A percentile compares a stretch with the other conserved stretches of the same genome.
Evolutionary conservation across 441 rosid genomes (phyloP).

Genomic region (Croton laevigatus): DNA sequence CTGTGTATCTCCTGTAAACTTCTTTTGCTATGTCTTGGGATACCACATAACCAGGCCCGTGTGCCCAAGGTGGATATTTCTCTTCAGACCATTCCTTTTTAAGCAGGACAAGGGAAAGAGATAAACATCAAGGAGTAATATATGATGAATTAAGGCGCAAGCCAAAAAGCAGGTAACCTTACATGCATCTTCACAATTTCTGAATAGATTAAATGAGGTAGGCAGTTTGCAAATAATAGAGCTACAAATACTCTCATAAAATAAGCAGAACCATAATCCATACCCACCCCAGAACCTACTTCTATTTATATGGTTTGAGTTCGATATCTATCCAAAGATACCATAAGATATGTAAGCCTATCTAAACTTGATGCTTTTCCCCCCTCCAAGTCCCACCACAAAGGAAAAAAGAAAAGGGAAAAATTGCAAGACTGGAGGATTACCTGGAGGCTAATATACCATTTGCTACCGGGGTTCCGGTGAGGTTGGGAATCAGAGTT

Average conservation of each 20-base stretch:
- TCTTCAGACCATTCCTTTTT: constrained; percentile 86
- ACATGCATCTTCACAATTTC: not conserved
- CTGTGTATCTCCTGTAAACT: constrained; percentile 54
- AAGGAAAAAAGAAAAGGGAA: too few relatives aligned
- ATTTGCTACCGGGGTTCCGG: constrained; percentile 85
- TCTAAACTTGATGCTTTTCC: not conserved
- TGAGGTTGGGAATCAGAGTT: constrained; percentile 83
- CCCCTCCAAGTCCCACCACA: not conserved
- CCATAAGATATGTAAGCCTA: not conserved
- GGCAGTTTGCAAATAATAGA: not conserved
- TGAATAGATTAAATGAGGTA: not conserved
- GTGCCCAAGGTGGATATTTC: constrained; percentile 94
- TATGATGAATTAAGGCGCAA: not conserved
- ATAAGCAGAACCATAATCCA: not conserved
- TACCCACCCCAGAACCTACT: not conserved
- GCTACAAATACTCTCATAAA: not conserved
- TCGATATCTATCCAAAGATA: not conserved
- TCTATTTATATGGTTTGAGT: not conserved
- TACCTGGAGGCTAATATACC: constrained; percentile 91
- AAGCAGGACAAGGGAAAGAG: not conserved
- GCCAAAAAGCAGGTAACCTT: not conserved
- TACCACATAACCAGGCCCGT: constrained; percentile 94
- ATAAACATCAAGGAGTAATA: not conserved
- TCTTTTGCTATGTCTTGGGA: constrained; percentile 74
- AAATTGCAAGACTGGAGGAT: constrained; percentile 15